Evolutionary conservation across 2,329 filamentous ascomycete genomes (phyloP), one percentile per base, ranked within the genome.

Genomic region (Pseudogymnoascus sp.): DNA sequence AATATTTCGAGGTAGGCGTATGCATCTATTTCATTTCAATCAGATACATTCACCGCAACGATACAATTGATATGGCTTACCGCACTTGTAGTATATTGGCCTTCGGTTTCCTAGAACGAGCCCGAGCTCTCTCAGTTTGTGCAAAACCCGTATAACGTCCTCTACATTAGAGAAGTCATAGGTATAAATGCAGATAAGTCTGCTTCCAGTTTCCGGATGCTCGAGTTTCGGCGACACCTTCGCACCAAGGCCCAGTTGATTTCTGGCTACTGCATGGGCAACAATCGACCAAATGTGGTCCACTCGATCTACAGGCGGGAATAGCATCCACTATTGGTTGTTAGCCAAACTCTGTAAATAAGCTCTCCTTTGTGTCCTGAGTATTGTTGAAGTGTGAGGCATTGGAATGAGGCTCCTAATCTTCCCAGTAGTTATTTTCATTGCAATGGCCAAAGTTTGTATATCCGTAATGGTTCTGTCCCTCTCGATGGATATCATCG

Each of bases 101-200:
- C 10, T 13, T 34, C 13, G 10, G 31, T 34, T 34, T 34, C 73
- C 65, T 36, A 78, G 78, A 61, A 88, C 79, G 39, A 95, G 76
- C 6, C 82, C 85, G 65, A 92, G 77, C 63, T 85, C 79, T 61
- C 82, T 81, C 66, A 96, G 75, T 68, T 79, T 82, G 65, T 79
- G 72, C 41, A 93, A 77, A 3, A 96, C 89, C 48, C 89, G 81
- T 28, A 79, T 80, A 5, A 96, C 83, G 72, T 96, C 90, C 3
- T 80, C 77, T 62, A 77, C 80, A 71, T 96, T 86, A 28, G 78
- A 78, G 72, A 92, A 95, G 73, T 96, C 85, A 45, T 79, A 78
- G 4, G 90, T 96, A 74, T 96, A 96, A 6, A 96, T 79, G 68
- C 89, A 93, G 25, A 96, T 85, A 45, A 95, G 75, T 19, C 85